Percentiles rank a stretch among this genome's conserved stretches.
Evolutionary conservation across 305 asterid species (phyloP).

Genomic region (Euphrasia arctica): DNA sequence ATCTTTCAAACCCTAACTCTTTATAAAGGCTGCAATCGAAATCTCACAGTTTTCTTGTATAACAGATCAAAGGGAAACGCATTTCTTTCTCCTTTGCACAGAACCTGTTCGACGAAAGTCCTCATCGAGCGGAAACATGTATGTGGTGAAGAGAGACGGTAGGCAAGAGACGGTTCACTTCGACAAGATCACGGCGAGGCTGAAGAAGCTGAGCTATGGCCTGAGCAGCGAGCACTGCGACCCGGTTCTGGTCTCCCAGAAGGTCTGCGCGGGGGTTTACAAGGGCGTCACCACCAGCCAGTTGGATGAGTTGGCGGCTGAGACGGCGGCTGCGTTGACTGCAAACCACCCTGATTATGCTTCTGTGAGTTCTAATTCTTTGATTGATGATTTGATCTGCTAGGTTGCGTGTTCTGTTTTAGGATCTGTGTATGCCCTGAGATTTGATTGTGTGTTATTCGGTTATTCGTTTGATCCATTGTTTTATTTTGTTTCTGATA

Average conservation of each 20-base stretch:
- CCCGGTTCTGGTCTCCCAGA: constrained; percentile 80
- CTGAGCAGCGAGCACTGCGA: constrained; percentile 87
- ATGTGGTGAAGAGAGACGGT: constrained; percentile 95
- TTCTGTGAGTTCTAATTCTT: constrained; percentile 47
- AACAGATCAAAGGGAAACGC: constrained; percentile 2
- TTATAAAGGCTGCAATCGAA: not conserved
- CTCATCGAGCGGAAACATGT: constrained; percentile 50
- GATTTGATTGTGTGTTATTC: not conserved
- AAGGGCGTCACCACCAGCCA: constrained; percentile 95
- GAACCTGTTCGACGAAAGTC: constrained; percentile 53
- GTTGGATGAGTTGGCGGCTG: constrained; percentile 96
- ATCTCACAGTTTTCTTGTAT: constrained; percentile 6
- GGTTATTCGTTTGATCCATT: not conserved
- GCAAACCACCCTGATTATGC: constrained; percentile 95
- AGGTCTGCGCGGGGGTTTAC: constrained; percentile 91
- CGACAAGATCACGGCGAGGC: constrained; percentile 90
- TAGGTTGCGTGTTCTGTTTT: not conserved
- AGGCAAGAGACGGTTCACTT: constrained; percentile 86
- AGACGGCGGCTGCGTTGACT: constrained; percentile 94
- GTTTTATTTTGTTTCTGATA: constrained; percentile 1
- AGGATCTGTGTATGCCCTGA: constrained; percentile 3
- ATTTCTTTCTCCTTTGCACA: constrained; percentile 4
- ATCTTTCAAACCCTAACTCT: constrained; percentile 25
- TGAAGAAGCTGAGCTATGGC: constrained; percentile 89
- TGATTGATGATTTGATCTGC: not conserved